Conservation (phyloP, 805 yeast species). For the Lachancea dasiensis region DNA sequence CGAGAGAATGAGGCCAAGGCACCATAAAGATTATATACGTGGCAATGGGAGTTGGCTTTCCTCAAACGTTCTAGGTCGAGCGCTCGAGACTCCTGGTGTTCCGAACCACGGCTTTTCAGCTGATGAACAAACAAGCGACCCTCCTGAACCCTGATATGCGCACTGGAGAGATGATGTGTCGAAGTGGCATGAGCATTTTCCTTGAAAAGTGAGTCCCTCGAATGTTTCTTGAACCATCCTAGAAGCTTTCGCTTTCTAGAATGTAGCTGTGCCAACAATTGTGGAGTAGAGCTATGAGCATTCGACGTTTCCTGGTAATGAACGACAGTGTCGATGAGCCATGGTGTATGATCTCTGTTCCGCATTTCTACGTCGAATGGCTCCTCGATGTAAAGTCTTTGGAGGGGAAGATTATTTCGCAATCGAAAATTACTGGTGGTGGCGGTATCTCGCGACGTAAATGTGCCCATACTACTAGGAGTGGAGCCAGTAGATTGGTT, state of each 20-base stretch:
- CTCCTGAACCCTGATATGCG: conserved; percentile 21
- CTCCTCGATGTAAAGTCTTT: conserved; percentile 22
- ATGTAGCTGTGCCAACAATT: neutral
- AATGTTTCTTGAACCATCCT: conserved; percentile 20
- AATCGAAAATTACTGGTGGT: conserved; percentile 24
- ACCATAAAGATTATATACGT: conserved; percentile 25
- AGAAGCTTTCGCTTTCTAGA: conserved; percentile 12
- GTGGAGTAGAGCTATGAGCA: conserved; percentile 6
- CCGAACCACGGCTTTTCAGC: conserved; percentile 5
- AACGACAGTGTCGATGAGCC: conserved; percentile 25
- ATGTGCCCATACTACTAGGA: conserved; percentile 6
- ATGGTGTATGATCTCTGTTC: conserved; percentile 16
- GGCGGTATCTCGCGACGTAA: conserved; percentile 11
- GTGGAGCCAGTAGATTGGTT: conserved; percentile 5
- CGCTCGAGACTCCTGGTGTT: neutral
- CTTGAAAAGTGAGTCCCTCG: conserved; percentile 13
- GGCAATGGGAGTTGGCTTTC: conserved; percentile 13
- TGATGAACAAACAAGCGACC: conserved; percentile 26
- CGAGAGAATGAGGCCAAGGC: conserved; percentile 25
- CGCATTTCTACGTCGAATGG: conserved; percentile 18
- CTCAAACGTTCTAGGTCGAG: conserved; percentile 13
- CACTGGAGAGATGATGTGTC: conserved; percentile 18
- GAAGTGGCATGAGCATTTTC: conserved; percentile 22
- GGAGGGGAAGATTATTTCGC: conserved; percentile 22
- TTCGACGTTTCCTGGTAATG: conserved; percentile 6